phyloP scores from a whole-genome alignment of 306 rosid genomes.

The Senna tora region DNA sequence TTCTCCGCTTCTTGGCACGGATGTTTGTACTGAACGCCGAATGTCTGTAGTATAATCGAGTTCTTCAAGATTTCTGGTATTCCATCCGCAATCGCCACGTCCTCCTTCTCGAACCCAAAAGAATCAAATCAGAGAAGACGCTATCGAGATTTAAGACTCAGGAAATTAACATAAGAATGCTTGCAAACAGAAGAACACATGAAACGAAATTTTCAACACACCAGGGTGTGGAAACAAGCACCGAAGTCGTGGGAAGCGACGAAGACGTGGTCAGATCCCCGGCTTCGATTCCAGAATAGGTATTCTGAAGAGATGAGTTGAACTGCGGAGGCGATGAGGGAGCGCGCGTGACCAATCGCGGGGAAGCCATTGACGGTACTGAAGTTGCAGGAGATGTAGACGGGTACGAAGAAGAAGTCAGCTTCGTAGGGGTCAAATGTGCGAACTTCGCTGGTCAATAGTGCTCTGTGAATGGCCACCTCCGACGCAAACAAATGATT shows the following conservation, averaged over 20 bases:
- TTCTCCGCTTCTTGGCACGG: constrained; percentile 90
- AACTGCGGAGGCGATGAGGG: constrained; percentile 68
- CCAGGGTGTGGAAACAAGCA: constrained; percentile 92
- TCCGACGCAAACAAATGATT: constrained; percentile 87
- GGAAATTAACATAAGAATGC: background rate
- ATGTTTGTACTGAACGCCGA: constrained; percentile 70
- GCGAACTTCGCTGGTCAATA: constrained; percentile 62
- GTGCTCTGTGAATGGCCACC: constrained; percentile 83
- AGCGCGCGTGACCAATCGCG: constrained; percentile 90
- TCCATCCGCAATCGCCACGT: constrained; percentile 79
- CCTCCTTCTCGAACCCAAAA: constrained; percentile 56
- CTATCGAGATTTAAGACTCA: background rate
- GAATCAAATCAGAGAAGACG: background rate
- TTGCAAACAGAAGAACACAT: background rate
- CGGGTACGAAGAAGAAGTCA: constrained; percentile 93
- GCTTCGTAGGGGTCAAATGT: constrained; percentile 85
- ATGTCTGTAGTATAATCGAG: constrained; percentile 85
- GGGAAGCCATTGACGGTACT: constrained; percentile 93
- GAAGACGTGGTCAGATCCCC: constrained; percentile 84
- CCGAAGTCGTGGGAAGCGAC: constrained; percentile 95
- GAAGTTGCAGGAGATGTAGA: constrained; percentile 95
- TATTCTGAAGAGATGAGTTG: constrained; percentile 50
- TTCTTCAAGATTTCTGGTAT: constrained; percentile 69
- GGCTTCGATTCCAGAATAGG: constrained; percentile 77
- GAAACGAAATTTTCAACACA: constrained; percentile 11